phyloP scores from a whole-genome alignment of 352 stramenopile species.

The Phytopythium litorale region DNA sequence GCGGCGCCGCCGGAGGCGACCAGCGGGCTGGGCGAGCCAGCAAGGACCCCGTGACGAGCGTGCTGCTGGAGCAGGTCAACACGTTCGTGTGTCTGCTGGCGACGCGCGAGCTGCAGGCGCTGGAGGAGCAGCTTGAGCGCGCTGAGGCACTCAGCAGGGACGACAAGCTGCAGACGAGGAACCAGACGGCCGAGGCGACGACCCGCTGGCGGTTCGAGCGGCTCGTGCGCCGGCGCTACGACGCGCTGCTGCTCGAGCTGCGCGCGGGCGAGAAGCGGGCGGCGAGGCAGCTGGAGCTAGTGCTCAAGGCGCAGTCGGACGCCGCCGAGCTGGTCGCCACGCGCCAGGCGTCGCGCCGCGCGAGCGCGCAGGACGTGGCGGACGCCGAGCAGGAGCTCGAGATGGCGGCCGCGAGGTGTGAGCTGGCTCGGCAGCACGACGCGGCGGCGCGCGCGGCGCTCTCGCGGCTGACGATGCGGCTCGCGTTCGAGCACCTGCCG shows the following conservation, averaged over 20 bases:
- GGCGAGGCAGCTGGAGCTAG: conserved; percentile 40
- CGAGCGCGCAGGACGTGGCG: conserved; percentile 7
- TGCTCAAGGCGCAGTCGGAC: conserved; percentile 19
- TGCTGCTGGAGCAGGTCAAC: conserved; percentile 60
- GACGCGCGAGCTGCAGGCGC: conserved; percentile 28
- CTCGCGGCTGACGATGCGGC: conserved; percentile 27
- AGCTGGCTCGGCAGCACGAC: conserved; percentile 44
- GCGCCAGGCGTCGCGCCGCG: conserved; percentile 2
- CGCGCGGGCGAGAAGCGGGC: conserved; percentile 29
- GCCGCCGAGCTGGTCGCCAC: conserved; percentile 7
- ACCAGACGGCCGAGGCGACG: background rate
- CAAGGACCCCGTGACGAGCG: conserved; percentile 47
- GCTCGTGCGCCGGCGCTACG: conserved; percentile 44
- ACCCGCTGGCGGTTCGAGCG: conserved; percentile 46
- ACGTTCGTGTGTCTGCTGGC: conserved; percentile 66
- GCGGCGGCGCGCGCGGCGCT: conserved; percentile 31
- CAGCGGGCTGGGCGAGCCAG: conserved; percentile 30
- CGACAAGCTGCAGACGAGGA: background rate
- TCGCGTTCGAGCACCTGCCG: conserved; percentile 53
- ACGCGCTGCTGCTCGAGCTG: conserved; percentile 33
- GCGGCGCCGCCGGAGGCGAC: conserved; percentile 26
- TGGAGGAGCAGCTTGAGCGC: conserved; percentile 6
- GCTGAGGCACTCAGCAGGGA: background rate
- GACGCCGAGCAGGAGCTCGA: conserved; percentile 15
- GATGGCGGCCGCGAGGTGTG: conserved; percentile 14